A percentile compares a stretch with the other conserved stretches of the same genome.
Conservation (phyloP, 1,284 basidiomycete genomes). For the Inonotus hispidus region DNA sequence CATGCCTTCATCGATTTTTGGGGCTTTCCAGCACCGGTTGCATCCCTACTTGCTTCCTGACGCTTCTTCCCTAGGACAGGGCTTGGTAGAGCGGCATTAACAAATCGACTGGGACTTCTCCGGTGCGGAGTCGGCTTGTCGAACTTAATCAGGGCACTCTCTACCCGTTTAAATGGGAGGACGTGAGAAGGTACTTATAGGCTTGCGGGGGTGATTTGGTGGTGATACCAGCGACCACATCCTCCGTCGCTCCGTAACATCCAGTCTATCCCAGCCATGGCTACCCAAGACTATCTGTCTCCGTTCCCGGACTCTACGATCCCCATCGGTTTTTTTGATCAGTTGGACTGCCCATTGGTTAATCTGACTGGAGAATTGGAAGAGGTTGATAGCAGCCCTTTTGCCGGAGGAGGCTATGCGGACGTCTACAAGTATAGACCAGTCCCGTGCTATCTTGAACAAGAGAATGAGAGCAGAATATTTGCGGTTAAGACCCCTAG, state of each 20-base stretch:
- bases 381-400: background rate
- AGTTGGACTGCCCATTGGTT: background rate
- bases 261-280: background rate
- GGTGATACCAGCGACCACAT: background rate
- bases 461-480: background rate
- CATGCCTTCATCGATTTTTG: background rate
- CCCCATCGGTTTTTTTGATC: background rate
- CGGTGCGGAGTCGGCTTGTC: background rate
- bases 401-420: background rate
- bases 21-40: background rate
- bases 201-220: background rate
- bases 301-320: background rate
- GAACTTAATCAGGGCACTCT: background rate
- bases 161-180: background rate
- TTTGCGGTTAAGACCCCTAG: background rate
- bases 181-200: background rate
- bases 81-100: background rate
- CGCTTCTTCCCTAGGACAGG: background rate
- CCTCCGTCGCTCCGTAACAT: background rate
- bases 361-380: background rate
- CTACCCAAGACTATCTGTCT: background rate
- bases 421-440: slow-evolving; percentile 4
- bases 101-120: background rate
- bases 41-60: background rate
- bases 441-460: background rate